Base-by-base conservation (phyloP, 108 stramenopile species). In the Parmales sp. region DNA sequence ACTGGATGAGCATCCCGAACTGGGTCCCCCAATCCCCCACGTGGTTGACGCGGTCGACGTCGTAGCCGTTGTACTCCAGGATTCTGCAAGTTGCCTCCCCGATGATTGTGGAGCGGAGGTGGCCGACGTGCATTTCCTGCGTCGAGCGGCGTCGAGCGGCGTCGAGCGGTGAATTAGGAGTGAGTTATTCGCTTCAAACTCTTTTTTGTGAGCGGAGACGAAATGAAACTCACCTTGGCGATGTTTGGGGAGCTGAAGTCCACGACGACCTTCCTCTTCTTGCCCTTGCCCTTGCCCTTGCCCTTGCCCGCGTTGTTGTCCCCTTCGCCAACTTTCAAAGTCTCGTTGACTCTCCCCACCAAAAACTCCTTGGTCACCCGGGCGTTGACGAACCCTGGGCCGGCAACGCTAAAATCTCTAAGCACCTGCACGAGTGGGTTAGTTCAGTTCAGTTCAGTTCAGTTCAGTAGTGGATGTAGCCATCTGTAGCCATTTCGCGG, bases 41-140 rank as follows among this genome's bases (percentile, higher is more conserved):
- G 68, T 99, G 98, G 76, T 99, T 99, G 48, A 94, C 73, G 36
- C 98, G 82, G 51, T 83, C 68, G 31, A 98, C 96, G 22, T 81
- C 71, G 69, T 91, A 86, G 29, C 95, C 96, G 22, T 69, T 73
- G 74, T 86, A 96, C 81, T 97, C 96, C 54, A 98, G 80, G 38
- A 98, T 88, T 19, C 96, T 87, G 66, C 96, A 95, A 22, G 98
- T 86, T 23, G 90, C 69, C 70, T 99, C 98, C 23, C 98, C 98
- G 68, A 99, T 95, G 72, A 99, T 98, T 23, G 98, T 99, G 29
- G 84, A 86, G 38, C 98, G 90, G 64, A 99, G 78, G 72, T 99
- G 98, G 3, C 98, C 98, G 29, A 99, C 98, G 73, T 99, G 98
- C 98, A 99, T 99, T 80, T 99, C 98, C n/a, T n/a, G n/a, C n/a